Percentiles rank a stretch among this genome's conserved stretches.
Evolutionary conservation across 2,329 filamentous ascomycete species (phyloP).

Genomic region (Penicillium sp.): DNA sequence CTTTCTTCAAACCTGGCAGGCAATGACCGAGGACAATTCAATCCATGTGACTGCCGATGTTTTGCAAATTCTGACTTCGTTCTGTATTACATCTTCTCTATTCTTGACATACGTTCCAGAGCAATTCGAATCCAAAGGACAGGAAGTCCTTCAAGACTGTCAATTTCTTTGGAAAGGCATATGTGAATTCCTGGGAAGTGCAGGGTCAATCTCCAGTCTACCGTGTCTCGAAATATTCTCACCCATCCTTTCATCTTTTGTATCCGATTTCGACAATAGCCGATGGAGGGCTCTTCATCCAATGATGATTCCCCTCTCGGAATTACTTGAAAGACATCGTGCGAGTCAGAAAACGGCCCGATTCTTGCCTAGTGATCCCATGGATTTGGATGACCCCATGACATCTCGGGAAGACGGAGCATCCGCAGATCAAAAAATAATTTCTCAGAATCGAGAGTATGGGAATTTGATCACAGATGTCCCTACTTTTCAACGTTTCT

Average conservation of each 20-base stretch:
- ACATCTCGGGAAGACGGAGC: conserved; percentile 28
- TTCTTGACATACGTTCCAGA: conserved; percentile 41
- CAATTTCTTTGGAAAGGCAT: conserved; percentile 39
- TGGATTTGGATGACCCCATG: conserved; percentile 50
- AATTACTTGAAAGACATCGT: conserved; percentile 36
- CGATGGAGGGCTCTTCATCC: conserved; percentile 28
- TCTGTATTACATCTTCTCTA: conserved; percentile 50
- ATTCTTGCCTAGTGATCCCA: conserved; percentile 33
- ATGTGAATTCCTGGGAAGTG: conserved; percentile 36
- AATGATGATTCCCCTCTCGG: conserved; percentile 34
- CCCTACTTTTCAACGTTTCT: conserved; percentile 41
- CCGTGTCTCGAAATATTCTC: conserved; percentile 39
- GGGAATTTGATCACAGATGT: conserved; percentile 35
- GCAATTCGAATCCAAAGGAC: conserved; percentile 33
- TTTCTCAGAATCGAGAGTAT: conserved; percentile 38
- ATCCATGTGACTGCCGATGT: conserved; percentile 55
- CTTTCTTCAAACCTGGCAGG: conserved; percentile 50
- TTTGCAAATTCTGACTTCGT: conserved; percentile 54
- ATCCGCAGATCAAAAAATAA: conserved; percentile 26
- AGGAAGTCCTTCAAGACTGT: conserved; percentile 33
- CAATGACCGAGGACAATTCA: conserved; percentile 46
- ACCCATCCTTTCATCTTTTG: conserved; percentile 33
- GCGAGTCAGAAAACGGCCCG: conserved; percentile 21
- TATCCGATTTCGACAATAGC: conserved; percentile 22
- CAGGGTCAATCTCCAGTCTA: conserved; percentile 34